phyloP scores from a whole-genome alignment of 1,284 basidiomycete genomes.

The Ustilago crameri region DNA sequence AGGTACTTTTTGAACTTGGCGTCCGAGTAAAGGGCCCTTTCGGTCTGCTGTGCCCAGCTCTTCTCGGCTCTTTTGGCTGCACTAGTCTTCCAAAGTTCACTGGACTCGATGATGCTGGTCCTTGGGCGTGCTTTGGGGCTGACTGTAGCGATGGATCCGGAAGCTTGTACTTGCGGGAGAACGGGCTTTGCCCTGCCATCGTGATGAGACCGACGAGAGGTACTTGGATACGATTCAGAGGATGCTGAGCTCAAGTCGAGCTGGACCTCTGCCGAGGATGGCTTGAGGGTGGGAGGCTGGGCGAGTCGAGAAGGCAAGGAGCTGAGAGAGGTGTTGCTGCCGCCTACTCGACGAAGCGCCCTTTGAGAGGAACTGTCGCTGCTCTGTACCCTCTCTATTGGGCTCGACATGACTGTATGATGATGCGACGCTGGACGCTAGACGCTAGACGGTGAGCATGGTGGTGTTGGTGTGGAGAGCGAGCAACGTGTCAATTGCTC shows the following conservation, averaged over 20 bases:
- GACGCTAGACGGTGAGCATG: conserved; percentile 5
- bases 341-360: conserved; percentile 16
- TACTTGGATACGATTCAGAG: conserved; percentile 8
- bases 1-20: conserved; percentile 97
- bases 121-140: conserved; percentile 34
- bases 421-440: not conserved
- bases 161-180: conserved; percentile 10
- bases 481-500: too few relatives aligned
- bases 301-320: conserved; percentile 40
- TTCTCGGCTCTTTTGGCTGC: conserved; percentile 63
- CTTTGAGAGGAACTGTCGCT: conserved; percentile 21
- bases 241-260: conserved; percentile 52
- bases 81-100: conserved; percentile 59
- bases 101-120: conserved; percentile 43
- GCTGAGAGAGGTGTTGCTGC: conserved; percentile 48
- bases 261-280: conserved; percentile 45
- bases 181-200: conserved; percentile 9
- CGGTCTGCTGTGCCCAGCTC: conserved; percentile 63
- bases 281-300: conserved; percentile 38
- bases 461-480: conserved; percentile 5
- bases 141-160: conserved; percentile 14
- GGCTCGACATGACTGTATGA: conserved; percentile 25
- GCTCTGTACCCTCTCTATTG: conserved; percentile 24
- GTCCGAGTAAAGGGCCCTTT: conserved; percentile 72
- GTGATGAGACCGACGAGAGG: not conserved